Evolutionary conservation across 2,329 filamentous ascomycete species (phyloP).

Genomic region (Clonostachys rosea): DNA sequence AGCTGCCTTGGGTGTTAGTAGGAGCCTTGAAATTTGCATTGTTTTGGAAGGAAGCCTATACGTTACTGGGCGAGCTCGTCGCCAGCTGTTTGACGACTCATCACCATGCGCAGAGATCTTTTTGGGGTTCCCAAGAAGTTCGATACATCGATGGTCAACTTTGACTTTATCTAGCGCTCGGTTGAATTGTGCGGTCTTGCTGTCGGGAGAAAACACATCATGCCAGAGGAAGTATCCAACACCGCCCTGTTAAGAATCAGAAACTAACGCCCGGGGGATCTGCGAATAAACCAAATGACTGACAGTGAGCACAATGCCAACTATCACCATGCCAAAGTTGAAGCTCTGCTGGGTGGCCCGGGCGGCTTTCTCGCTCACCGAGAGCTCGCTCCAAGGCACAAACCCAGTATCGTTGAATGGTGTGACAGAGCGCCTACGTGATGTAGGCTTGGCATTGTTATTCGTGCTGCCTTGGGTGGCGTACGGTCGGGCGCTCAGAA

Average conservation of each 20-base stretch:
- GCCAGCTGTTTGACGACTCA: slow-evolving; percentile 77
- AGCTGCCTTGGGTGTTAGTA: slow-evolving; percentile 37
- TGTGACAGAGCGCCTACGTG: slow-evolving; percentile 68
- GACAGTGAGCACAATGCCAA: slow-evolving; percentile 74
- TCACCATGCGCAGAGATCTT: slow-evolving; percentile 82
- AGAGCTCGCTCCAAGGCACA: slow-evolving; percentile 77
- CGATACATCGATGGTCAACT: slow-evolving; percentile 63
- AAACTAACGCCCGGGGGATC: background rate
- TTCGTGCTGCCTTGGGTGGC: slow-evolving; percentile 50
- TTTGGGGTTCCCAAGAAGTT: slow-evolving; percentile 63
- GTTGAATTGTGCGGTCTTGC: slow-evolving; percentile 85
- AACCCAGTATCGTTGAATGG: slow-evolving; percentile 82
- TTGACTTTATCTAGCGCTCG: slow-evolving; percentile 77
- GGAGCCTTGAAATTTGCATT: background rate
- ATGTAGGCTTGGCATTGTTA: slow-evolving; percentile 23
- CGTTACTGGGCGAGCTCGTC: slow-evolving; percentile 58
- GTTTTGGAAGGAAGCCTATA: slow-evolving; percentile 19
- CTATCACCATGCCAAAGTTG: slow-evolving; percentile 75
- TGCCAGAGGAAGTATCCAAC: slow-evolving; percentile 74
- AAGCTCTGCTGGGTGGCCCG: slow-evolving; percentile 86
- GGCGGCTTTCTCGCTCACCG: slow-evolving; percentile 70
- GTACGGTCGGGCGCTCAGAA: slow-evolving; percentile 44
- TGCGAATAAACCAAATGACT: slow-evolving; percentile 11
- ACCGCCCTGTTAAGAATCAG: slow-evolving; percentile 50
- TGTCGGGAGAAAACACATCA: slow-evolving; percentile 80